phyloP scores from a whole-genome alignment of 331 rosid genomes.

The Saraca asoca region DNA sequence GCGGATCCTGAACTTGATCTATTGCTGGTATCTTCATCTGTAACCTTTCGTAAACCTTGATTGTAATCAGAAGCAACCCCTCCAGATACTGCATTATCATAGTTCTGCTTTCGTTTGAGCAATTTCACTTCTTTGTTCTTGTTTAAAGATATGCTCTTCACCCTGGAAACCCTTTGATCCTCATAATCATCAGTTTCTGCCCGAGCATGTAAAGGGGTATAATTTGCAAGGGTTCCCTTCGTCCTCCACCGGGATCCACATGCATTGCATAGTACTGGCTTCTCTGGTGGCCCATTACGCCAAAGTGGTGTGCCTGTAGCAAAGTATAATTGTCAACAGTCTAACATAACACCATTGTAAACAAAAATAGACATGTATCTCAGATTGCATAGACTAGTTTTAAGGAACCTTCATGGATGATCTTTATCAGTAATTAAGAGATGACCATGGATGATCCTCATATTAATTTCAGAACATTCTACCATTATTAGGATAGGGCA shows the following conservation, averaged over 20 bases:
- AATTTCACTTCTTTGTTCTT: constrained; percentile 73
- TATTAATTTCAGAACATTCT: constrained; percentile 17
- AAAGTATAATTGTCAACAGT: constrained; percentile 45
- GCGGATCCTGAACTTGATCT: constrained; percentile 98
- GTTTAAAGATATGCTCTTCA: constrained; percentile 64
- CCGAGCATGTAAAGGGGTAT: constrained; percentile 96
- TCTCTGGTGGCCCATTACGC: constrained; percentile 99
- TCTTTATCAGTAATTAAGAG: background rate
- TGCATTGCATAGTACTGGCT: constrained; percentile 98
- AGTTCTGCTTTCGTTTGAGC: constrained; percentile 70
- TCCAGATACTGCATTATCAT: constrained; percentile 51
- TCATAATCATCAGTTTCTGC: constrained; percentile 79
- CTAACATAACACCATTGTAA: constrained; percentile 16
- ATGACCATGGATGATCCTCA: background rate
- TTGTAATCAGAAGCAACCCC: constrained; percentile 55
- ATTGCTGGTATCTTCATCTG: constrained; percentile 85
- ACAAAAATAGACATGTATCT: constrained; percentile 22
- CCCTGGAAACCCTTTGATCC: constrained; percentile 69
- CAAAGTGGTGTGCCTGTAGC: constrained; percentile 98
- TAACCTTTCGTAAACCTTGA: constrained; percentile 61
- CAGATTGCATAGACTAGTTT: constrained; percentile 28
- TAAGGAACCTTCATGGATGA: constrained; percentile 6
- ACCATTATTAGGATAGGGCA: background rate
- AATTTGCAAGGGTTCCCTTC: constrained; percentile 96
- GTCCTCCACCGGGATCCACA: constrained; percentile 99